Conservation (phyloP, 1,139 yeast genomes). For the Pichia kudriavzevii region DNA sequence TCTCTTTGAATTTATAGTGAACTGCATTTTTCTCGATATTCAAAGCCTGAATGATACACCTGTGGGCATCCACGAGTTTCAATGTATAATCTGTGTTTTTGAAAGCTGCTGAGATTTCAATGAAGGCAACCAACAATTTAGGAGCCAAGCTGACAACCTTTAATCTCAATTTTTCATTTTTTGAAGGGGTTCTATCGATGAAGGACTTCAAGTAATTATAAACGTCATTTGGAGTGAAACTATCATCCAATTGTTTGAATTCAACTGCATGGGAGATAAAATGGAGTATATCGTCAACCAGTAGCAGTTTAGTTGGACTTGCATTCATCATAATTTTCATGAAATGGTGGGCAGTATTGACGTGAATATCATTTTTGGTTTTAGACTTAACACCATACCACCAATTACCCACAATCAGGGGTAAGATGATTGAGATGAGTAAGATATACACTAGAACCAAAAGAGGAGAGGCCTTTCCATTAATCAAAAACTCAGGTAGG, state of each 20-base stretch:
- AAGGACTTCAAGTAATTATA: conserved; percentile 48
- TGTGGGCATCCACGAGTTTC: conserved; percentile 59
- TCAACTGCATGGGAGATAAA: conserved; percentile 63
- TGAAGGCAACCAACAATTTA: conserved; percentile 58
- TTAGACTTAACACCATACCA: conserved; percentile 79
- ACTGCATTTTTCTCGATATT: conserved; percentile 43
- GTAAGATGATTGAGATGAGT: conserved; percentile 71
- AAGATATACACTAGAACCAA: conserved; percentile 57
- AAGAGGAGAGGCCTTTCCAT: conserved; percentile 67
- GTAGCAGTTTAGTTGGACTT: conserved; percentile 68
- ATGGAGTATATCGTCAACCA: conserved; percentile 49
- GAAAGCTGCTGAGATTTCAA: conserved; percentile 77
- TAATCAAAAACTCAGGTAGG: conserved; percentile 84
- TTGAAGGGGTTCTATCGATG: conserved; percentile 38
- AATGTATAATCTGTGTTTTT: conserved; percentile 61
- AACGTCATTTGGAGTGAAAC: conserved; percentile 41
- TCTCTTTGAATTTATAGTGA: conserved; percentile 44
- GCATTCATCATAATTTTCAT: conserved; percentile 58
- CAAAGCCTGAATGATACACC: conserved; percentile 73
- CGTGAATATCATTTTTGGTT: conserved; percentile 79
- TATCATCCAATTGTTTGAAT: conserved; percentile 36
- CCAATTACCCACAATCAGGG: conserved; percentile 77
- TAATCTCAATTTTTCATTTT: conserved; percentile 34
- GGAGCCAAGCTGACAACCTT: conserved; percentile 60
- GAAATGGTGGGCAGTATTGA: conserved; percentile 71